Evolutionary conservation across 1,284 basidiomycete genomes (phyloP).

Genomic region (Puccinia coronata): DNA sequence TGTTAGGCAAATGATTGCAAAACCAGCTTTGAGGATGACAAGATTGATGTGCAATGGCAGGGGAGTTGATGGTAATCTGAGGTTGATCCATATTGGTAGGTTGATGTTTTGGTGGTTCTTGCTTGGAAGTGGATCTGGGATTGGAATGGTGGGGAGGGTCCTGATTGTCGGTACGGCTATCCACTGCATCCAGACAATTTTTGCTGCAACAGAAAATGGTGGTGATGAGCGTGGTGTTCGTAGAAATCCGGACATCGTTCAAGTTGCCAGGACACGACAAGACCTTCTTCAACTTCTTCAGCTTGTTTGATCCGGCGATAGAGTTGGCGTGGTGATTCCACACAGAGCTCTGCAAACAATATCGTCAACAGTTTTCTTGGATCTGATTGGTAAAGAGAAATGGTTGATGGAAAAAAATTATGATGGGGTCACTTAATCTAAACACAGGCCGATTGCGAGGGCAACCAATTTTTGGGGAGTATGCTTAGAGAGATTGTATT

Average conservation of each 20-base stretch:
- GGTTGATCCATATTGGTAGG: slow-evolving; percentile 28
- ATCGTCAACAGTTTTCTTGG: not conserved
- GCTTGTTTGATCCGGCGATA: not conserved
- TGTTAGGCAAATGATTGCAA: slow-evolving; percentile 18
- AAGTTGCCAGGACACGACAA: slow-evolving; percentile 11
- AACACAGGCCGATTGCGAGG: too few species aligned
- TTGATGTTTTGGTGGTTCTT: not conserved
- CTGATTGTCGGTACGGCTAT: not conserved
- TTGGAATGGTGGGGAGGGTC: too few species aligned
- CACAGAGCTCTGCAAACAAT: not conserved
- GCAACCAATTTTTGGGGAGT: too few species aligned
- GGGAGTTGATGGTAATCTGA: slow-evolving; percentile 15
- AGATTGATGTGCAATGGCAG: slow-evolving; percentile 18
- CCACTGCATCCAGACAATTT: too few species aligned
- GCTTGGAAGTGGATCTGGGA: not conserved
- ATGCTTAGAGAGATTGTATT: too few species aligned
- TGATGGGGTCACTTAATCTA: too few species aligned
- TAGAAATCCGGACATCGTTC: slow-evolving; percentile 39
- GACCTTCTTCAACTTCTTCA: slow-evolving; percentile 22
- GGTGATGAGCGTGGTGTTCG: slow-evolving; percentile 14
- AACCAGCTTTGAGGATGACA: not conserved
- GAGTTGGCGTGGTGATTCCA: not conserved
- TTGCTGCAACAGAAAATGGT: not conserved
- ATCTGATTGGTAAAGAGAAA: not conserved
- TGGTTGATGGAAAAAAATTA: too few species aligned